A percentile compares a stretch with the other conserved stretches of the same genome.
Evolutionary conservation across 805 yeast species (phyloP).

Genomic region (Metschnikowia orientalis): DNA sequence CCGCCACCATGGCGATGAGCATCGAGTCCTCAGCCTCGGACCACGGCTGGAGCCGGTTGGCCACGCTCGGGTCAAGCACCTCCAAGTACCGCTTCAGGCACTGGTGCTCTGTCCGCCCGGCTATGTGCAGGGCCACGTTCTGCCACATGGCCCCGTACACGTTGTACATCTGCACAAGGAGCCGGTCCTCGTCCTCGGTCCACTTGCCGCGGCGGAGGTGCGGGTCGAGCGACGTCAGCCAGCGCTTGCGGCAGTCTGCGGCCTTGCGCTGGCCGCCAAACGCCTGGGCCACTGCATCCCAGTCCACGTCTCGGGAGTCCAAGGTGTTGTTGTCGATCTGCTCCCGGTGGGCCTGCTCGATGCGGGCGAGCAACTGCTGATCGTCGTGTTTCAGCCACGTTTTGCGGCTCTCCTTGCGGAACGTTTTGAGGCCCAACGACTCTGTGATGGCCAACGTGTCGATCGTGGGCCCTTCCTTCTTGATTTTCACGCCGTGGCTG

Average conservation of each 20-base stretch:
- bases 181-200: conserved; percentile 76
- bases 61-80: conserved; percentile 77
- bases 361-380: conserved; percentile 38
- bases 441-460: conserved; percentile 62
- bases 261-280: conserved; percentile 51
- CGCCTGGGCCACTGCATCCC: conserved; percentile 55
- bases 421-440: conserved; percentile 70
- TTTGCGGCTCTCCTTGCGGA: conserved; percentile 55
- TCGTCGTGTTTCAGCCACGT: conserved; percentile 83
- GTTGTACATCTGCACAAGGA: conserved; percentile 57
- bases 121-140: conserved; percentile 67
- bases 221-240: conserved; percentile 86
- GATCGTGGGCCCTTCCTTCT: conserved; percentile 18
- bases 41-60: conserved; percentile 79
- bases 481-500: conserved; percentile 9
- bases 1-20: conserved; percentile 62
- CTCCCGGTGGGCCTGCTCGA: conserved; percentile 33
- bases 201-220: conserved; percentile 77
- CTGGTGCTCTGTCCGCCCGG: conserved; percentile 90
- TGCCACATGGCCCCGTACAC: conserved; percentile 83
- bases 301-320: conserved; percentile 44
- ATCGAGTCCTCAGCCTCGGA: conserved; percentile 66
- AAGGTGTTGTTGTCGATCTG: conserved; percentile 19
- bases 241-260: conserved; percentile 81
- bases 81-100: conserved; percentile 90